Evolutionary conservation across 208 protist species (phyloP), one percentile per base, ranked within the genome.

Genomic region (Trypanosoma boissoni): DNA sequence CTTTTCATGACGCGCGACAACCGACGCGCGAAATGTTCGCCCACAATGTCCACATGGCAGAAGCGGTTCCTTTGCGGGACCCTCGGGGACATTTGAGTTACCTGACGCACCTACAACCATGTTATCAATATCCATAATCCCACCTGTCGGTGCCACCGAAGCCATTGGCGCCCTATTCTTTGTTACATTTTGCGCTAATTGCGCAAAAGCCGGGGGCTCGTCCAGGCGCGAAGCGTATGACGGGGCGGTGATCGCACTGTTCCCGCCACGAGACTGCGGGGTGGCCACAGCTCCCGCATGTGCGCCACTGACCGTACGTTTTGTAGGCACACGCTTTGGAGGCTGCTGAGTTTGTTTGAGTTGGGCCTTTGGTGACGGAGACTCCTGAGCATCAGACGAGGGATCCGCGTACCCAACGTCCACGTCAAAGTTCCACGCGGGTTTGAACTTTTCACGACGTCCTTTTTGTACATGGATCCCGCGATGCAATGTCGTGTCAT

Each of bases 11-110:
- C 78, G 68, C 1, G 60, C 1, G 20, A 92, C 56, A 9, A 90
- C 62, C 7, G 86, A 91, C 9, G 64, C 46, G 24, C 83, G 80
- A 68, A 95, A 95, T 51, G 60, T 77, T 16, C 88, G 76, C 3
- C 80, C 80, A 53, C 88, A 95, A 12, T 61, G 57, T 28, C 44
- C 45, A 74, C 87, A 94, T 37, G 72, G 58, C 21, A 52, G 23
- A 50, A 76, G 73, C 28, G 87, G 81, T 60, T 94, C 83, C 23
- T 62, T 58, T 18, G 67, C 57, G 0, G 64, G 64, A 4, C 63
- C 66, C 64, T 67, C 72, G 1, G 66, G 58, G 18, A 53, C 76
- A 32, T 76, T 76, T 46, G 41, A 8, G 39, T 56, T 34, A 41
- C 58, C 24, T 54, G 58, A 24, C 46, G 57, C 50, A 21, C 41